phyloP scores from a whole-genome alignment of 768 basidiomycete genomes.

The Lactarius akahatsu region DNA sequence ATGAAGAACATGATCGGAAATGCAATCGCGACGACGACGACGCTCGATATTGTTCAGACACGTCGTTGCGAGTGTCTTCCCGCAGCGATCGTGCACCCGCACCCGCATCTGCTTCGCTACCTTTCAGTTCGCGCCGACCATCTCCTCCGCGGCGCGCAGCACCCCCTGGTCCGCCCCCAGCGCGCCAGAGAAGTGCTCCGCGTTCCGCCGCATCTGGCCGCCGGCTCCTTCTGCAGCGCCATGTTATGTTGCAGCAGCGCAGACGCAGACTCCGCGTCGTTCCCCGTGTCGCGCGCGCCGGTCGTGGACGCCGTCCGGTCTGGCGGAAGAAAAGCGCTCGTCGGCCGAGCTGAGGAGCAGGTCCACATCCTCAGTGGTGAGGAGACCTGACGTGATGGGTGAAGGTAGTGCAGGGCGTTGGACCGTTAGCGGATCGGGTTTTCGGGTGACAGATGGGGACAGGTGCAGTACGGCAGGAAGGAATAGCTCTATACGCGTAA shows the following conservation, averaged over 20 bases:
- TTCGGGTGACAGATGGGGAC: neutral
- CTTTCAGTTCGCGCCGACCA: slow-evolving; percentile 47
- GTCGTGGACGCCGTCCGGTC: slow-evolving; percentile 11
- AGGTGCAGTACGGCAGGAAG: neutral
- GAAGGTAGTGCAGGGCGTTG: slow-evolving; percentile 27
- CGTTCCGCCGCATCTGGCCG: slow-evolving; percentile 26
- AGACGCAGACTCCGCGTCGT: slow-evolving; percentile 4
- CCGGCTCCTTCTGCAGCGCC: too few species aligned
- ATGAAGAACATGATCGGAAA: slow-evolving; percentile 71
- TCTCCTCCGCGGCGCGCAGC: slow-evolving; percentile 49
- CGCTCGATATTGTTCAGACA: slow-evolving; percentile 48
- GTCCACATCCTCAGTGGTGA: slow-evolving; percentile 5
- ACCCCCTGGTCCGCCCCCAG: slow-evolving; percentile 15
- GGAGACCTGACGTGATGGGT: slow-evolving; percentile 27
- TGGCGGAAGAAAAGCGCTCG: slow-evolving; percentile 32
- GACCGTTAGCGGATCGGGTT: slow-evolving; percentile 36
- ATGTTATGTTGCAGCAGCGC: too few species aligned
- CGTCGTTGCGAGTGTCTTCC: slow-evolving; percentile 52
- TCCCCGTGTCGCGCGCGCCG: too few species aligned
- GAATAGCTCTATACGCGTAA: slow-evolving; percentile 28
- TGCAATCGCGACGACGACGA: slow-evolving; percentile 54
- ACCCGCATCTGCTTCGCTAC: too few species aligned
- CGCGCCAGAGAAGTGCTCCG: slow-evolving; percentile 32
- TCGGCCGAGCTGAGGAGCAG: slow-evolving; percentile 16
- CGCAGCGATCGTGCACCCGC: slow-evolving; percentile 34